These are phyloP conservation scores for Arachis monticola DNA, from an alignment of 331 rosid genomes.

Conservation along the genomic window DNA sequence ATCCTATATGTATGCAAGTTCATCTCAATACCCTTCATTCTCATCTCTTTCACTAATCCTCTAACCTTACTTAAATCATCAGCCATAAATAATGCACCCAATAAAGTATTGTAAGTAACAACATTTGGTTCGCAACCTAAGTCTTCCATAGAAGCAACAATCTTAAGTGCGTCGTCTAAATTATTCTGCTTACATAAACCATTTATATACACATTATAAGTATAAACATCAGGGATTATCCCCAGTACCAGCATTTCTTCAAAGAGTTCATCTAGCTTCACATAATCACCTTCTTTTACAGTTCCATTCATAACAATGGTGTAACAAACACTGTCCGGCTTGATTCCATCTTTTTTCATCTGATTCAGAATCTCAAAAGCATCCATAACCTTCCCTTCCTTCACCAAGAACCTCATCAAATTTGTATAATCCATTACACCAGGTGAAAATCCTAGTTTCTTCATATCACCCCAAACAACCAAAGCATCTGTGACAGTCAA, in stretches of 20 bases:
- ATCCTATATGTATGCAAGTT: constrained; percentile 66
- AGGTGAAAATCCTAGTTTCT: constrained; percentile 67
- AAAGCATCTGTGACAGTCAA: constrained; percentile 47
- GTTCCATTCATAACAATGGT: constrained; percentile 70
- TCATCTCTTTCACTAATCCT: constrained; percentile 62
- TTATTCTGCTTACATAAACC: constrained; percentile 75
- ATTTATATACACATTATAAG: constrained; percentile 69
- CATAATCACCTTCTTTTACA: constrained; percentile 53
- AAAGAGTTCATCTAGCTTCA: constrained; percentile 63
- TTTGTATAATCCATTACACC: constrained; percentile 61
- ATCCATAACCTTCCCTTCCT: constrained; percentile 57
- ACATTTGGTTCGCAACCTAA: constrained; percentile 75
- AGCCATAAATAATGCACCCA: constrained; percentile 51
- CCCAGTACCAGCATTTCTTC: constrained; percentile 82
- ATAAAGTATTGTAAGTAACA: constrained; percentile 66
- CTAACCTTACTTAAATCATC: constrained; percentile 51
- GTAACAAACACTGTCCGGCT: constrained; percentile 76
- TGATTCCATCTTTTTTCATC: constrained; percentile 67
- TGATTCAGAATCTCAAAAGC: constrained; percentile 58
- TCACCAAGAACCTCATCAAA: constrained; percentile 64
- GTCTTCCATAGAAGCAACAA: constrained; percentile 63
- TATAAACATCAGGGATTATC: constrained; percentile 68
- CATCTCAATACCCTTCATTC: constrained; percentile 57
- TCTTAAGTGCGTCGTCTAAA: constrained; percentile 50
- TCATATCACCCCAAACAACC: constrained; percentile 60